phyloP scores from a whole-genome alignment of 768 basidiomycete species.

The Lentinula sp. region DNA sequence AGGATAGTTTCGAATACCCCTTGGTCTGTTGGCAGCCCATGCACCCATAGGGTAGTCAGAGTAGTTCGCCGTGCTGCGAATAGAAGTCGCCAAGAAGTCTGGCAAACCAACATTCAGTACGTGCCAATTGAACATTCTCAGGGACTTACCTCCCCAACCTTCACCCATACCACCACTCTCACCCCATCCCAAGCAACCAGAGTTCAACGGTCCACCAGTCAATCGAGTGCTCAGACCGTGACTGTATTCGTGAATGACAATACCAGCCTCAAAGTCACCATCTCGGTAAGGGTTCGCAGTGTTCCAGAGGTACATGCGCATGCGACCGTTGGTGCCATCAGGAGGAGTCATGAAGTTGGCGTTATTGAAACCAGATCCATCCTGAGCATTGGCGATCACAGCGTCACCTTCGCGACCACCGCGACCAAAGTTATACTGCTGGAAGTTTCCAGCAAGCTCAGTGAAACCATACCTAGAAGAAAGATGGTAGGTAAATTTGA shows the following conservation, averaged over 20 bases:
- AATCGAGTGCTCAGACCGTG: conserved; percentile 93
- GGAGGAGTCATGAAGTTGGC: conserved; percentile 89
- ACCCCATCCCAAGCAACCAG: conserved; percentile 92
- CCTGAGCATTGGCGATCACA: conserved; percentile 93
- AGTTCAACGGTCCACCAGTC: conserved; percentile 91
- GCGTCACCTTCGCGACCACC: conserved; percentile 86
- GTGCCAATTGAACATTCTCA: not conserved
- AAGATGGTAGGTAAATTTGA: conserved; percentile 4
- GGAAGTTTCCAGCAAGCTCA: conserved; percentile 92
- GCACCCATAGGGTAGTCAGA: conserved; percentile 87
- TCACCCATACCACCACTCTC: conserved; percentile 98
- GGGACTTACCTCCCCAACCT: conserved; percentile 75
- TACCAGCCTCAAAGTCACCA: conserved; percentile 94
- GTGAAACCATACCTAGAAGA: conserved; percentile 78
- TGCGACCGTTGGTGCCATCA: conserved; percentile 82
- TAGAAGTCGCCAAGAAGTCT: conserved; percentile 85
- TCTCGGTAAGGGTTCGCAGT: conserved; percentile 87
- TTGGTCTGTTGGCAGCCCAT: conserved; percentile 79
- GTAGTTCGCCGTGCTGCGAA: conserved; percentile 68
- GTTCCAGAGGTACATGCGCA: conserved; percentile 98
- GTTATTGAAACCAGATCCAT: conserved; percentile 89
- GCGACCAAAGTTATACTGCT: conserved; percentile 92
- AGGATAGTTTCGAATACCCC: conserved; percentile 81
- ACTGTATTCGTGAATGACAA: conserved; percentile 85
- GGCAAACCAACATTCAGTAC: not conserved